Base-by-base conservation (phyloP, 805 yeast genomes). In the Ogataea populi-albae region DNA sequence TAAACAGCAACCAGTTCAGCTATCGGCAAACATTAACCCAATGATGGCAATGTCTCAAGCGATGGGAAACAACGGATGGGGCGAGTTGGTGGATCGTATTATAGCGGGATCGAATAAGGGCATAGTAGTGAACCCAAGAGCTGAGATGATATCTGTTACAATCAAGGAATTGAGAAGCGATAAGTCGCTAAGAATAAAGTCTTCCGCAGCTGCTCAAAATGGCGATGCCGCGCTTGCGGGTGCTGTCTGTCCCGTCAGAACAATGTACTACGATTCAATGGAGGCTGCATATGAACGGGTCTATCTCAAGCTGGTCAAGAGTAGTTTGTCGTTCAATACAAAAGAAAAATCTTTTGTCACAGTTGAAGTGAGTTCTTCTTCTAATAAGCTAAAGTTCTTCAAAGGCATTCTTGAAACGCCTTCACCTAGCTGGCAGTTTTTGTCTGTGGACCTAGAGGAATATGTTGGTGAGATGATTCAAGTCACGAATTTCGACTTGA, bases 101-200 rank as follows among this genome's bases (percentile, higher is more conserved):
- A 80, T 87, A 45, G 57, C 75, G 11, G 93, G 94, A 17, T 75
- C 89, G 1, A 75, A 70, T 38, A 74, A 73, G 36, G 95, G 95
- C 45, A 76, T 86, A 35, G 91, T 89, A 4, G 73, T 84, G 19
- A 84, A 86, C 42, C 88, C 91, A 18, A 71, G 94, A 57, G 87
- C 93, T 3, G 89, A 82, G 49, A 71, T 69, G 39, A 65, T 87
- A 45, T 70, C 76, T 22, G 72, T 85, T 7, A 71, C 89, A 2
- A 75, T 86, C 30, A 86, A 85, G 57, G 95, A 86, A 55, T 74
- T 84, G 50, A 75, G 73, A 53, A 72, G 69, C 27, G 77, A 73
- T 35, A 30, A 27, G 3, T 22, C 37, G 10, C 24, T 34, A 16
- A 30, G 39, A 47, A 37, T 47, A 34, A 15, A 52, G 10, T 30